Evolutionary conservation across 2,329 filamentous ascomycete genomes (phyloP).

Genomic region (Botryotinia narcissicola): DNA sequence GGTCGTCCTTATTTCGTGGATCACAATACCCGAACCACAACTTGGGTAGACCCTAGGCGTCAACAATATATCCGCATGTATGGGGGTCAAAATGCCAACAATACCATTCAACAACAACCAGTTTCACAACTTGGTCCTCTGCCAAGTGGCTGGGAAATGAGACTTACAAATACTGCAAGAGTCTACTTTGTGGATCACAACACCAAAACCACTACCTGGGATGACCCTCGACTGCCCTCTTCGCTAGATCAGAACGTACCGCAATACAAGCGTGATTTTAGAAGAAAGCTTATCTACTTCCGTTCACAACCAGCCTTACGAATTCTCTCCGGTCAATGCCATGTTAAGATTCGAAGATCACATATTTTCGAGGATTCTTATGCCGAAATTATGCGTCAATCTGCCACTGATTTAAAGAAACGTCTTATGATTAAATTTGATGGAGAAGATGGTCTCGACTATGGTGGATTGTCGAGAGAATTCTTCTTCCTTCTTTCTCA

Average conservation of each 20-base stretch:
- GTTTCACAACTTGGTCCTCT: constrained; percentile 94
- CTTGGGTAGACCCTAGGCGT: constrained; percentile 94
- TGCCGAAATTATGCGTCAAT: constrained; percentile 96
- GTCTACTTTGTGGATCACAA: constrained; percentile 99
- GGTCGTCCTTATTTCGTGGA: constrained; percentile 96
- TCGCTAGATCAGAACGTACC: constrained; percentile 97
- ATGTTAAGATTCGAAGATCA: constrained; percentile 93
- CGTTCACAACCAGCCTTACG: constrained; percentile 93
- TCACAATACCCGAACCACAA: constrained; percentile 96
- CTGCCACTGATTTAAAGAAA: constrained; percentile 94
- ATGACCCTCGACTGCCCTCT: constrained; percentile 90
- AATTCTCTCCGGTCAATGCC: constrained; percentile 93
- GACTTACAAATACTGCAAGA: constrained; percentile 92
- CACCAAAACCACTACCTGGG: constrained; percentile 99
- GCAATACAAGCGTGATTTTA: constrained; percentile 99
- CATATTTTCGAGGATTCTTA: constrained; percentile 99
- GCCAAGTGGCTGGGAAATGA: constrained; percentile 99
- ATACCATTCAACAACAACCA: constrained; percentile 92
- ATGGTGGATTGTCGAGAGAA: constrained; percentile 94
- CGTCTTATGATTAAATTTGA: constrained; percentile 99
- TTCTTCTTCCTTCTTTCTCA: constrained; percentile 99
- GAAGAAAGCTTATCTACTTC: constrained; percentile 98
- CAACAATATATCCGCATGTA: constrained; percentile 99
- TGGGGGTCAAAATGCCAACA: constrained; percentile 79
- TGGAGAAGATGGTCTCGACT: constrained; percentile 95